Conservation (phyloP, 495 filamentous ascomycete genomes). For the Hyphodiscus hymeniophilus region DNA sequence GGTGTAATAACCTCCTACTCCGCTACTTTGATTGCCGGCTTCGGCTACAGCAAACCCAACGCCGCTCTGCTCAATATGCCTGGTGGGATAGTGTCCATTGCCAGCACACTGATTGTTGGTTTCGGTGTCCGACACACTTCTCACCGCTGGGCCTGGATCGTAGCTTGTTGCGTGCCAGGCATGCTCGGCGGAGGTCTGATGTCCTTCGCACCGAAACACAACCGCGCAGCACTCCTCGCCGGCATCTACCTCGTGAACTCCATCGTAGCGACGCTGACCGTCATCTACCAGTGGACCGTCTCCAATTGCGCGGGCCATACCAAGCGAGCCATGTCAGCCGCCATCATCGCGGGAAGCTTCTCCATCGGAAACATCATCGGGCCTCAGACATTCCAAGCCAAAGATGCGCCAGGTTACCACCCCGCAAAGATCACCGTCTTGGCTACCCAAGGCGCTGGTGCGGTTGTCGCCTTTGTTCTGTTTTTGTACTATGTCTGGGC, state of each 20-base stretch:
- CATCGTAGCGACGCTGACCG: constrained; percentile 40
- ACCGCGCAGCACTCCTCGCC: constrained; percentile 34
- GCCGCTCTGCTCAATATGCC: constrained; percentile 58
- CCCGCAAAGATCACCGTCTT: constrained; percentile 54
- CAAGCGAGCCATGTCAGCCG: constrained; percentile 2
- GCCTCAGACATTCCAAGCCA: constrained; percentile 10
- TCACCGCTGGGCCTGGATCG: constrained; percentile 28
- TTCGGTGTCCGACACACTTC: neutral
- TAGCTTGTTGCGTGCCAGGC: constrained; percentile 14
- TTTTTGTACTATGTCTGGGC: constrained; percentile 28
- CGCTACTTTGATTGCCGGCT: constrained; percentile 48
- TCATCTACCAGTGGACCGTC: constrained; percentile 27
- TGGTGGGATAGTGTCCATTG: constrained; percentile 54
- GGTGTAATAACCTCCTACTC: constrained; percentile 62
- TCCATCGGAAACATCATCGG: constrained; percentile 14
- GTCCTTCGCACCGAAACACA: constrained; percentile 48
- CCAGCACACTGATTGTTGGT: constrained; percentile 38
- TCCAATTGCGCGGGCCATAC: constrained; percentile 11
- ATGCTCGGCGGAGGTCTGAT: constrained; percentile 54
- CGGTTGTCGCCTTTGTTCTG: constrained; percentile 30
- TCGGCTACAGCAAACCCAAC: constrained; percentile 46
- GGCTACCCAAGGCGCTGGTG: constrained; percentile 5
- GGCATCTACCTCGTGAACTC: constrained; percentile 60
- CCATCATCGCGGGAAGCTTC: constrained; percentile 3
- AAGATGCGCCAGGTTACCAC: constrained; percentile 45